These are phyloP conservation scores for Amborella trichopoda DNA, from an alignment of 164 flowering plant species.

Conservation along the genomic window DNA sequence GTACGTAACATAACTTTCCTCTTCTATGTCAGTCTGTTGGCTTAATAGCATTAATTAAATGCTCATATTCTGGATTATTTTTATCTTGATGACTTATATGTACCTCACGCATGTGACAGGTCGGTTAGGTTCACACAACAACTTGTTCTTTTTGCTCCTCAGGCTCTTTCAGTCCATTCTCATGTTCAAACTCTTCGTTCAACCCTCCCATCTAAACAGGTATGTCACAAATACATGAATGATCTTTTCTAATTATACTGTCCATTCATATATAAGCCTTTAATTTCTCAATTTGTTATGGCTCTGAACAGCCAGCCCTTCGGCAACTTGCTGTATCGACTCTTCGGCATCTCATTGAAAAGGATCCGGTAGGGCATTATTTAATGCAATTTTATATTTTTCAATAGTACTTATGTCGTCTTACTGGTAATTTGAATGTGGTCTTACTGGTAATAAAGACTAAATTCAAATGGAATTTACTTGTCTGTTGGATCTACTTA, in stretches of 20 bases:
- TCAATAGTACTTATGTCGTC: too few species aligned
- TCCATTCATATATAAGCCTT: not conserved
- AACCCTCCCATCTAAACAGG: conserved; percentile 93
- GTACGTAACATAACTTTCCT: conserved; percentile 26
- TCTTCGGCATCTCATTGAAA: conserved; percentile 85
- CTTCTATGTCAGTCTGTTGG: too few species aligned
- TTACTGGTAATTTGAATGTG: too few species aligned
- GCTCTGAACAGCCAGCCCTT: conserved; percentile 59
- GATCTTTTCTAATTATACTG: too few species aligned
- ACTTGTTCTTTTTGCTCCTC: conserved; percentile 96
- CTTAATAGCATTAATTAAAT: too few species aligned
- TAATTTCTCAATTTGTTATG: not conserved
- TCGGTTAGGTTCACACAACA: conserved; percentile 91
- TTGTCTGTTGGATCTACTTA: too few species aligned
- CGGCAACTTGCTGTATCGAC: conserved; percentile 89
- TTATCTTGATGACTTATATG: not conserved
- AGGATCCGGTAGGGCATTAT: conserved; percentile 65
- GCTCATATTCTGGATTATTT: too few species aligned
- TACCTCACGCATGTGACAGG: conserved; percentile 25
- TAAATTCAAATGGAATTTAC: too few species aligned
- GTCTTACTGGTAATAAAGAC: too few species aligned
- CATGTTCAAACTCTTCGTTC: conserved; percentile 77
- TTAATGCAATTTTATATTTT: too few species aligned
- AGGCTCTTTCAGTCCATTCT: conserved; percentile 82
- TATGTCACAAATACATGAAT: conserved; percentile 11